Conservation (phyloP, 139 green algal genomes). For the Eudorina sp. region DNA sequence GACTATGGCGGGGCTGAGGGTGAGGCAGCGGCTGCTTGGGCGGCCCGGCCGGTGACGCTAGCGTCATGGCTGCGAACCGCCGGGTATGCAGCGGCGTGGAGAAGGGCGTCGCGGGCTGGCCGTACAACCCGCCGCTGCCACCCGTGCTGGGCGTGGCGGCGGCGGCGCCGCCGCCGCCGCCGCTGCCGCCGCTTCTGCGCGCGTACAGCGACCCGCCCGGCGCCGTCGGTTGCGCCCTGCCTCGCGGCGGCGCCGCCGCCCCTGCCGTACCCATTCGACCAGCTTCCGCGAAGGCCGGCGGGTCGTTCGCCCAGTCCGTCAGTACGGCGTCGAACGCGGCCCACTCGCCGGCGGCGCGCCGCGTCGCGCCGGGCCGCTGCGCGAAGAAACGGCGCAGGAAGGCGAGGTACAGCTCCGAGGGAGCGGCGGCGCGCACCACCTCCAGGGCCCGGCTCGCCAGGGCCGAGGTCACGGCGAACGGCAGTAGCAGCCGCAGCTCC, state of each 20-base stretch:
- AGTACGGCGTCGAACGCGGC: conserved; percentile 49
- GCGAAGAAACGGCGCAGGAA: conserved; percentile 60
- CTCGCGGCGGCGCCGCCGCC: not conserved
- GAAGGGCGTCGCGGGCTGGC: not conserved
- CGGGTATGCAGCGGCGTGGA: conserved; percentile 40
- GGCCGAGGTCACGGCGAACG: conserved; percentile 44
- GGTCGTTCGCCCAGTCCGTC: conserved; percentile 58
- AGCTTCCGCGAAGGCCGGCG: not conserved
- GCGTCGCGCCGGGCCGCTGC: conserved; percentile 6
- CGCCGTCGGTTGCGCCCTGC: not conserved
- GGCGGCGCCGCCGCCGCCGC: not conserved
- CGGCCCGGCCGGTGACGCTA: conserved; percentile 22
- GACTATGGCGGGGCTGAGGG: not conserved
- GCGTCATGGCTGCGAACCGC: conserved; percentile 48
- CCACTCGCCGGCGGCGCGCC: conserved; percentile 52
- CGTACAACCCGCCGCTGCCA: not conserved
- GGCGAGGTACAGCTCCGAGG: conserved; percentile 42
- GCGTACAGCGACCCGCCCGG: not conserved
- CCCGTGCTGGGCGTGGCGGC: not conserved
- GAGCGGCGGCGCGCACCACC: conserved; percentile 64
- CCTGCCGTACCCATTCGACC: not conserved
- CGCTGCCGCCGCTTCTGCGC: not conserved
- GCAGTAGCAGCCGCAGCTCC: conserved; percentile 62
- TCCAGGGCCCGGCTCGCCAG: conserved; percentile 62
- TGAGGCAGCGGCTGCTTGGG: not conserved